Conservation (phyloP, 352 stramenopile species). For the Pythium phragmitis region DNA sequence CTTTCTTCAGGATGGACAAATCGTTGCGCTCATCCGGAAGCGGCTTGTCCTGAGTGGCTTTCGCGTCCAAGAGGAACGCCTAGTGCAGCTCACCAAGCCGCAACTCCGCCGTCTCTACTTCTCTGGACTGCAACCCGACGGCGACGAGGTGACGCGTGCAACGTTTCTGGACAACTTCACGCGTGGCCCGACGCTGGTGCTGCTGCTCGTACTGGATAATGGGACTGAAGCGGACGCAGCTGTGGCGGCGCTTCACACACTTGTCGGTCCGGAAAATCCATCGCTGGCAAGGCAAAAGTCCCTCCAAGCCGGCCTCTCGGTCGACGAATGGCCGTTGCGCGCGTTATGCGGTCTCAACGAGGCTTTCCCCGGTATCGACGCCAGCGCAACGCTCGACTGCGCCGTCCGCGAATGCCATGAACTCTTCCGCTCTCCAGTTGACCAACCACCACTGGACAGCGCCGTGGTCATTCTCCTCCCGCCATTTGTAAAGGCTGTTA, state of each 20-base stretch:
- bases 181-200: slow-evolving; percentile 53
- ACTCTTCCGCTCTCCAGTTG: slow-evolving; percentile 41
- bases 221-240: slow-evolving; percentile 23
- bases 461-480: slow-evolving; percentile 44
- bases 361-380: slow-evolving; percentile 65
- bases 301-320: slow-evolving; percentile 31
- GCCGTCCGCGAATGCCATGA: slow-evolving; percentile 63
- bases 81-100: slow-evolving; percentile 37
- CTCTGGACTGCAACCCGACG: neutral
- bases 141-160: slow-evolving; percentile 16
- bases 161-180: slow-evolving; percentile 57
- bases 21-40: slow-evolving; percentile 36
- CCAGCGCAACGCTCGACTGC: slow-evolving; percentile 50
- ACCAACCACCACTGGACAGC: slow-evolving; percentile 27
- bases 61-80: slow-evolving; percentile 30
- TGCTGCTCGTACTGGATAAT: slow-evolving; percentile 43
- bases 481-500: slow-evolving; percentile 31
- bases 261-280: slow-evolving; percentile 67
- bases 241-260: slow-evolving; percentile 38
- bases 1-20: slow-evolving; percentile 39
- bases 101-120: slow-evolving; percentile 43
- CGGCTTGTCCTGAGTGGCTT: slow-evolving; percentile 66
- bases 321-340: slow-evolving; percentile 58
- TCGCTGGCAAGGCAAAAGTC: slow-evolving; percentile 40
- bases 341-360: slow-evolving; percentile 68